Evolutionary conservation across 768 basidiomycete species (phyloP).

Genomic region (Tricholoma bakamatsutake): DNA sequence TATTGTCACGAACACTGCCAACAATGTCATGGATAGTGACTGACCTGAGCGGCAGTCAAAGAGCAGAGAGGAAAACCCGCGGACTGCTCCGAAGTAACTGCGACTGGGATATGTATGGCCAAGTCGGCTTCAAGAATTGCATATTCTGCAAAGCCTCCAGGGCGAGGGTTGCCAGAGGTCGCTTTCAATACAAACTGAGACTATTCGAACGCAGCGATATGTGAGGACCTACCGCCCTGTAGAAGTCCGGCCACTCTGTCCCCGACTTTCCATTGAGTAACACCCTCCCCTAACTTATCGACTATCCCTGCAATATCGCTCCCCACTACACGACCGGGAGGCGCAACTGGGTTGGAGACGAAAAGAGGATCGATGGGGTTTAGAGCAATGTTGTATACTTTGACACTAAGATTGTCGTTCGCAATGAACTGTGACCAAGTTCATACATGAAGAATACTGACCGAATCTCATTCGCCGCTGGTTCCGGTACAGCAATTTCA

Average conservation of each 20-base stretch:
- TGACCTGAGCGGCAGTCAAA: constrained; percentile 29
- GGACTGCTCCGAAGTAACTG: constrained; percentile 26
- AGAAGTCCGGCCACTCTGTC: constrained; percentile 16
- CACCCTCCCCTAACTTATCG: constrained; percentile 21
- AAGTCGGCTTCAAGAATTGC: constrained; percentile 28
- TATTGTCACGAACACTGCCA: neutral
- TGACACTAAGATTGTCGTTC: neutral
- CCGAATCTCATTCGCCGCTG: constrained; percentile 24
- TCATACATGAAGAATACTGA: constrained; percentile 4
- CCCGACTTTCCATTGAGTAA: constrained; percentile 21
- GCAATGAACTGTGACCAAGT: neutral
- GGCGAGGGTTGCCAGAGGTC: constrained; percentile 25
- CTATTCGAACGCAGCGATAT: neutral
- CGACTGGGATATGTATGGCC: constrained; percentile 20
- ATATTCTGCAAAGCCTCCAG: constrained; percentile 31
- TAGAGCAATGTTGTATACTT: constrained; percentile 26
- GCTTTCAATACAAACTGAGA: constrained; percentile 12
- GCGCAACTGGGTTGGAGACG: constrained; percentile 17
- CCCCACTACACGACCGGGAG: constrained; percentile 27
- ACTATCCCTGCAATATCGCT: constrained; percentile 29
- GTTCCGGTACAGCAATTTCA: constrained; percentile 22
- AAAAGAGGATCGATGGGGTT: constrained; percentile 31
- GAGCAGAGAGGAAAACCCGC: constrained; percentile 27
- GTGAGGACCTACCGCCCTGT: neutral
- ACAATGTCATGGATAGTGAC: neutral